A percentile compares a stretch with the other conserved stretches of the same genome.
Evolutionary conservation across 495 filamentous ascomycete genomes (phyloP).

Genomic region (Penicillium cataractarum): DNA sequence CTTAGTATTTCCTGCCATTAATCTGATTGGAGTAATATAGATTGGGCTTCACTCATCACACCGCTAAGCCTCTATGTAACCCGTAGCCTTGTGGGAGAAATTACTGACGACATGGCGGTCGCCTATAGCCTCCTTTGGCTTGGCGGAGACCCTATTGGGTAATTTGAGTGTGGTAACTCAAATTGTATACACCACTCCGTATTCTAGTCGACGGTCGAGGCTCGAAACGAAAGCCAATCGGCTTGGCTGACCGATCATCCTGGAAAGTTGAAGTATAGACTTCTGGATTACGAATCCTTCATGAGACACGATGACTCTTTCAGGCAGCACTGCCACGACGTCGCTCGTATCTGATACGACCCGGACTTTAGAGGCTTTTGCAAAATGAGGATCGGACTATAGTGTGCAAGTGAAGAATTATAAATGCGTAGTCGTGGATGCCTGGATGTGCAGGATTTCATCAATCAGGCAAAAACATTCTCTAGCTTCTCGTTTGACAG

Average conservation of each 20-base stretch:
- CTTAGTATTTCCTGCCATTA: not conserved
- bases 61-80: not conserved
- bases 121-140: not conserved
- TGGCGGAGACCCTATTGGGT: not conserved
- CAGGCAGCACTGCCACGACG: conserved; percentile 21
- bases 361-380: not conserved
- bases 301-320: conserved; percentile 5
- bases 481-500: not conserved
- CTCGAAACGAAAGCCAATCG: not conserved
- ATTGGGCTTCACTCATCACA: not conserved
- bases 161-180: not conserved
- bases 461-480: not conserved
- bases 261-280: not conserved
- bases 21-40: not conserved
- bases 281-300: not conserved
- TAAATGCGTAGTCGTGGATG: not conserved
- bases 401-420: not conserved
- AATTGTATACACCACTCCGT: not conserved
- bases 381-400: not conserved
- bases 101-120: not conserved
- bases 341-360: not conserved
- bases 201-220: not conserved
- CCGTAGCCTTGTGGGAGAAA: not conserved
- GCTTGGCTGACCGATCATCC: not conserved
- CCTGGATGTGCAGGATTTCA: not conserved